Evolutionary conservation across 768 basidiomycete genomes (phyloP).

Genomic region (Plicaturopsis crispa): DNA sequence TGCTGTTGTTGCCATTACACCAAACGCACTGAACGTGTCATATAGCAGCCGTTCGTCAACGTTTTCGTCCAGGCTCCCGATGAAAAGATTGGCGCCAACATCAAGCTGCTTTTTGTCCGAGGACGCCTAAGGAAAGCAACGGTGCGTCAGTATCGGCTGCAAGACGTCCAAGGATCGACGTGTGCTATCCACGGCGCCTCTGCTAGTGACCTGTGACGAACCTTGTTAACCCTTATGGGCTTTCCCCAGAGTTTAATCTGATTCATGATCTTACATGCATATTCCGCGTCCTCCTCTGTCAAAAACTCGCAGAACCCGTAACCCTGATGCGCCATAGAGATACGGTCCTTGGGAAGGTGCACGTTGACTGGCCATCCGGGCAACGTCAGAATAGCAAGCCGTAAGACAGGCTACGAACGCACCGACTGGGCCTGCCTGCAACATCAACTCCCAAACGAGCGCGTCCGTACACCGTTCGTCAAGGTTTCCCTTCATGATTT

Average conservation of each 20-base stretch:
- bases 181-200: neutral
- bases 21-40: conserved; percentile 94
- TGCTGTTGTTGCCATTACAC: conserved; percentile 84
- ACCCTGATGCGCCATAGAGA: conserved; percentile 97
- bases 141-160: conserved; percentile 10
- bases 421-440: conserved; percentile 99
- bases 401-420: conserved; percentile 23
- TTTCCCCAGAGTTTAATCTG: conserved; percentile 99
- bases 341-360: conserved; percentile 95
- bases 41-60: conserved; percentile 91
- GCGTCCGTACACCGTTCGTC: conserved; percentile 94
- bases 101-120: conserved; percentile 98
- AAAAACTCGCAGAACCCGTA: conserved; percentile 99
- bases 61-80: conserved; percentile 91
- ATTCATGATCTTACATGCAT: conserved; percentile 99
- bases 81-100: conserved; percentile 95
- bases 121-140: conserved; percentile 57
- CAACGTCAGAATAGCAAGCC: neutral
- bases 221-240: conserved; percentile 98
- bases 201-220: conserved; percentile 28
- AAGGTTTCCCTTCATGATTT: conserved; percentile 71
- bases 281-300: conserved; percentile 98
- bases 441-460: conserved; percentile 95
- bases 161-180: conserved; percentile 1
- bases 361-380: conserved; percentile 67